Evolutionary conservation across 352 stramenopile genomes (phyloP), one percentile per base, ranked within the genome.

Genomic region (Pythium aquatile): DNA sequence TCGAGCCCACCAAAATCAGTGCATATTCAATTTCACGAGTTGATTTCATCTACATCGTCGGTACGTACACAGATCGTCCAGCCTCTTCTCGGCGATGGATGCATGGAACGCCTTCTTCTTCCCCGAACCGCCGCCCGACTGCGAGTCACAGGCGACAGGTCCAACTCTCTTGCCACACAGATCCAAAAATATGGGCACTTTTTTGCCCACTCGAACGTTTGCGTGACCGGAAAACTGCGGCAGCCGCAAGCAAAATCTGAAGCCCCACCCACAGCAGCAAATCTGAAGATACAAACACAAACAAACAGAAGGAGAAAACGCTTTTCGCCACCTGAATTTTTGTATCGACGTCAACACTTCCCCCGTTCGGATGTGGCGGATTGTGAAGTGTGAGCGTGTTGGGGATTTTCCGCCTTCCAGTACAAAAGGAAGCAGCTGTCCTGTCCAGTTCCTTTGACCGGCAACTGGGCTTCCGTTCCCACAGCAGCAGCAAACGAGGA

Each of bases 11-110:
- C 17, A 37, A 55, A 33, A 20, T 55, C 14, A 26, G 29, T 49
- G 16, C 61, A 47, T 57, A 69, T 69, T 39, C 3, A 55, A 26
- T 69, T 46, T 10, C 28, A 52, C 14, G 60, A 58, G 56, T 60
- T n/a, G 37, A 53, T 42, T 65, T 68, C 63, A 69, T 69, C 63
- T 69, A 69, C 63, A 69, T 61, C 56, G 56, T 69, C 63, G 42
- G 56, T 57, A 64, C 51, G 49, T 52, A 61, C 11, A 60, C 55
- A 57, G 58, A 55, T 46, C 40, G 42, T 49, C 42, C 42, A 49
- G 42, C 17, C 42, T 14, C 20, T 47, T 49, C 42, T 49, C 30
- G 42, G 42, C 32, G 29, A 42, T 58, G 53, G 28, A 24, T 58
- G 33, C 26, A 24, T 24, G 20, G 20, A 24, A 24, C 20, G 20